Evolutionary conservation across 139 green algal species (phyloP).

Genomic region (Haematococcus sp.): DNA sequence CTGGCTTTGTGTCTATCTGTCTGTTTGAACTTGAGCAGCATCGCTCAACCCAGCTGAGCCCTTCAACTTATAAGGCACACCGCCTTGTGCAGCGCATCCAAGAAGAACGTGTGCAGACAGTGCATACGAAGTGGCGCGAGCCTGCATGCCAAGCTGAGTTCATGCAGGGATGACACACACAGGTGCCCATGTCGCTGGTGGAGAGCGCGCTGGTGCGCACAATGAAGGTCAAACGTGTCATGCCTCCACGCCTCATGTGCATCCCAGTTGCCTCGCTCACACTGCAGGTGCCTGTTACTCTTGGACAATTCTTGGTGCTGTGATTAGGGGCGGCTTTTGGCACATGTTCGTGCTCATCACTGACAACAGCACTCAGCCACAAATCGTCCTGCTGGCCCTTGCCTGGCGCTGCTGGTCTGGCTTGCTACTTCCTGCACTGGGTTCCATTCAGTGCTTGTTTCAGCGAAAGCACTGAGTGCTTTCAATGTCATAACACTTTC

Average conservation of each 20-base stretch:
- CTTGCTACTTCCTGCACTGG: no score
- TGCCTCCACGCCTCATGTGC: conserved; percentile 9
- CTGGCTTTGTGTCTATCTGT: no score
- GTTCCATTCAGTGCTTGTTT: no score
- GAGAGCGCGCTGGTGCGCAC: conserved; percentile 12
- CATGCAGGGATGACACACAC: not conserved
- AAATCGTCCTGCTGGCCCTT: not conserved
- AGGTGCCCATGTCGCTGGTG: conserved; percentile 14
- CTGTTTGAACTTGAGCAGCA: no score
- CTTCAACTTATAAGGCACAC: no score
- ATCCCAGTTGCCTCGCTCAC: conserved; percentile 25
- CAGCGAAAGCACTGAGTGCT: no score
- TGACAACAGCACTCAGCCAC: not conserved
- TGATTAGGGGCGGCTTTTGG: not conserved
- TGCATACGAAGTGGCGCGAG: no score
- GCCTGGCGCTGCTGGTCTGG: no score
- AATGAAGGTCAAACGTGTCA: not conserved
- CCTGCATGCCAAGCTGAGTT: not conserved
- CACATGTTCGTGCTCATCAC: not conserved
- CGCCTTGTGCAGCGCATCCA: no score
- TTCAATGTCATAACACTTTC: no score
- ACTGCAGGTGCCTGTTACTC: conserved; percentile 10
- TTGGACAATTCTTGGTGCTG: not conserved
- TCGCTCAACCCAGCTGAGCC: no score
- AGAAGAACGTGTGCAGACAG: no score